Evolutionary conservation across 805 yeast genomes (phyloP), one percentile per base, ranked within the genome.

Genomic region (Wickerhamiella azymoides): DNA sequence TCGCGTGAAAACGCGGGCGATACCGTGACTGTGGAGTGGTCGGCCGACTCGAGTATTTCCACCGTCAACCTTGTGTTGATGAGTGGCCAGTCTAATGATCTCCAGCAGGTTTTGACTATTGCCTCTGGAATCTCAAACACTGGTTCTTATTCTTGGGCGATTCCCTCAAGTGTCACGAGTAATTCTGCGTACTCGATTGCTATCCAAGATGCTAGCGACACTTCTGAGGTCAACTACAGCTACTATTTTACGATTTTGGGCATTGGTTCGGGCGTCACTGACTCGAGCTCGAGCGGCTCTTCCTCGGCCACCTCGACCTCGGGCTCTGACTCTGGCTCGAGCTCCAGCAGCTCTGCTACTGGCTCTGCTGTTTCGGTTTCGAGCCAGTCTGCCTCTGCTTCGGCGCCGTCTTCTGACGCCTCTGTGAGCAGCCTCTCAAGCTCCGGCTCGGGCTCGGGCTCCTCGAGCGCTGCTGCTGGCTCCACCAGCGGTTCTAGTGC

Each of bases 71-170:
- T 62, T 35, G 40, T 60, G 37, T 50, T 61, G 19, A 49, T 57
- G 43, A 40, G 41, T 2, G 65, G 64, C 26, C 56, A 49, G 24
- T 49, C 59, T 25, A n/a, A 46, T 36, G 47, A 58, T 45, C 50
- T 62, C 37, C 39, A 32, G 17, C 46, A 54, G 18, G 45, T 54
- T 14, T 26, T 39, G 45, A 52, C 54, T 25, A 56, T 62, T 41
- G 66, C 61, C 11, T 19, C 51, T 5, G 50, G 44, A 35, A 38
- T 58, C 30, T 50, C 50, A 38, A 61, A 62, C 57, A 40, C 53
- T 27, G 64, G 66, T 14, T 11, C 47, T 16, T 55, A 50, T 44
- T 28, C 46, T 16, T 62, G 66, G 66, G 40, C 47, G 6, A 51
- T 58, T 19, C 58, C 61, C 21, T 45, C 42, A 35, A 24, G 39